These are phyloP conservation scores for Trichophyton verrucosum DNA, from an alignment of 2,329 filamentous ascomycete species.

Conservation along the genomic window DNA sequence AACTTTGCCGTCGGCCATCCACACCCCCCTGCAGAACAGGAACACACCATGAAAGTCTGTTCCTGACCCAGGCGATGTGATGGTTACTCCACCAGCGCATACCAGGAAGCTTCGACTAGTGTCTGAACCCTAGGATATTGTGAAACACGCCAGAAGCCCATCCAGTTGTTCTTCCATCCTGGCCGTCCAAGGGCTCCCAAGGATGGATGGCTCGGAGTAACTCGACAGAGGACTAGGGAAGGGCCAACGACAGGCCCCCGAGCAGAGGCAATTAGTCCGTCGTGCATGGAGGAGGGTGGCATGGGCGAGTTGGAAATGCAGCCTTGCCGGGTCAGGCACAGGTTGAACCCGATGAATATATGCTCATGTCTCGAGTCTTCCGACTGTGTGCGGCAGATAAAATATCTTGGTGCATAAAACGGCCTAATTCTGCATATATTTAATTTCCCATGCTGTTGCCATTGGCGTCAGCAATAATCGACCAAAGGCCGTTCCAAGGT, in stretches of 20 bases:
- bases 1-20: background rate
- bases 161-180: background rate
- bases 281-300: background rate
- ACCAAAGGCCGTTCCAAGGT: background rate
- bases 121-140: background rate
- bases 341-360: background rate
- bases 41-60: background rate
- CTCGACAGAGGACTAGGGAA: background rate
- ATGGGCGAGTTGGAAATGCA: background rate
- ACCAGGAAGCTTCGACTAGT: slow-evolving; percentile 1
- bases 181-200: background rate
- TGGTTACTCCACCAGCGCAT: background rate
- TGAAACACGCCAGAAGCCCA: slow-evolving; percentile 3
- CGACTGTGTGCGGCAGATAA: background rate
- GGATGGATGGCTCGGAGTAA: background rate
- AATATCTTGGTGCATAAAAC: background rate
- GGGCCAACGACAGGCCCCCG: background rate
- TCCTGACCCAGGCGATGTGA: slow-evolving; percentile 5
- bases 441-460: background rate
- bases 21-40: background rate
- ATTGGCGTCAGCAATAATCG: background rate
- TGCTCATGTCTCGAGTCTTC: background rate
- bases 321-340: background rate
- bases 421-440: background rate
- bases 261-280: background rate